These are phyloP conservation scores for Leccinum subtestaceum DNA, from an alignment of 768 basidiomycete genomes.

Conservation along the genomic window DNA sequence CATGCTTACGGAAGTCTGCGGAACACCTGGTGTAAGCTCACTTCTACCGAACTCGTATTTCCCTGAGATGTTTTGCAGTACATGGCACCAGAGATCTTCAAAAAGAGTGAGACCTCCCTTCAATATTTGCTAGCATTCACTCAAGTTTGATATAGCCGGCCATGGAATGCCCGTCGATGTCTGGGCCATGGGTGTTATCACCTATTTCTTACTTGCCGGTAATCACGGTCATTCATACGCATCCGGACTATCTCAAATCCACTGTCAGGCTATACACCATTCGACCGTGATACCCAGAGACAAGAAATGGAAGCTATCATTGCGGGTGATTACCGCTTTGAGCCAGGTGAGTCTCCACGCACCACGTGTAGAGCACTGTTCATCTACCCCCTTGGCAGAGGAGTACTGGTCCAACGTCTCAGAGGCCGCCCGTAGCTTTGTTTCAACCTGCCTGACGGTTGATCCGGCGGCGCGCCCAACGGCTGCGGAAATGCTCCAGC, in stretches of 20 bases:
- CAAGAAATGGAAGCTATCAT: slow-evolving; percentile 97
- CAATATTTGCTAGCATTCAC: neutral
- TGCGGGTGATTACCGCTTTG: slow-evolving; percentile 88
- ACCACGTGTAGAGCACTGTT: neutral
- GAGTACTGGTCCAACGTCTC: slow-evolving; percentile 91
- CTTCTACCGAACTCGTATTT: neutral
- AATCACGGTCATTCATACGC: neutral
- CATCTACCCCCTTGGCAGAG: slow-evolving; percentile 33
- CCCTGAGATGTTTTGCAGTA: slow-evolving; percentile 45
- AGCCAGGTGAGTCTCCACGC: slow-evolving; percentile 45
- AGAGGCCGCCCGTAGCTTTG: slow-evolving; percentile 79
- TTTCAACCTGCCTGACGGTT: slow-evolving; percentile 76
- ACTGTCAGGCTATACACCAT: slow-evolving; percentile 82
- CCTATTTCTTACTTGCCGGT: slow-evolving; percentile 89
- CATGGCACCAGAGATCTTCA: slow-evolving; percentile 96
- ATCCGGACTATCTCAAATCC: neutral
- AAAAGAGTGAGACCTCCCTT: slow-evolving; percentile 58
- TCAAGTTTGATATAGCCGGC: slow-evolving; percentile 51
- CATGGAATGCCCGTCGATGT: slow-evolving; percentile 94
- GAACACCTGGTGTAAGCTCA: slow-evolving; percentile 75
- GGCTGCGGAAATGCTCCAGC: slow-evolving; percentile 66
- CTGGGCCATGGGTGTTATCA: slow-evolving; percentile 98
- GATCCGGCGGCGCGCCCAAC: slow-evolving; percentile 82
- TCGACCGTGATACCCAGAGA: slow-evolving; percentile 85
- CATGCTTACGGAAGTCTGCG: slow-evolving; percentile 91